phyloP scores from a whole-genome alignment of 257 asterid species.

The Sherardia arvensis region DNA sequence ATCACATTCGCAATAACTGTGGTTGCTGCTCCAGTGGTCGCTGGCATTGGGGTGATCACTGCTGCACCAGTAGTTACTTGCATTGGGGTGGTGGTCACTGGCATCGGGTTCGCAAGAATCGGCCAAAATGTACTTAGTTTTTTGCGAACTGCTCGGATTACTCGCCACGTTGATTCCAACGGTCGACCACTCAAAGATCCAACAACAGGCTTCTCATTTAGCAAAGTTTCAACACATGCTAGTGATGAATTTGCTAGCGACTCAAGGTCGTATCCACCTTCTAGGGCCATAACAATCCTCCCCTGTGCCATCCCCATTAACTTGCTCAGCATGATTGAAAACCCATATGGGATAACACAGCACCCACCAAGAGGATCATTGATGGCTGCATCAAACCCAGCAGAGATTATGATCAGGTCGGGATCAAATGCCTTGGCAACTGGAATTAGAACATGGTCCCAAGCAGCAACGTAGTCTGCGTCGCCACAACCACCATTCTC shows the following conservation, averaged over 20 bases:
- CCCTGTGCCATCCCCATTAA: conserved; percentile 84
- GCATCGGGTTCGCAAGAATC: too few relatives aligned
- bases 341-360: conserved; percentile 73
- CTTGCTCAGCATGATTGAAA: conserved; percentile 76
- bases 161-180: conserved; percentile 80
- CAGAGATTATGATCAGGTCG: conserved; percentile 61
- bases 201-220: conserved; percentile 38
- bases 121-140: conserved; percentile 69
- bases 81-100: too few relatives aligned
- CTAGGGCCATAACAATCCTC: conserved; percentile 90
- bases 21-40: too few relatives aligned
- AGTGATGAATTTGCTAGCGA: conserved; percentile 65
- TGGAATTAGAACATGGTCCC: conserved; percentile 86
- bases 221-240: conserved; percentile 71
- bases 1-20: too few relatives aligned
- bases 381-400: conserved; percentile 92
- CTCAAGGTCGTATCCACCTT: conserved; percentile 84
- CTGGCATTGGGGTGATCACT: too few relatives aligned
- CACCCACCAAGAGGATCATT: conserved; percentile 96
- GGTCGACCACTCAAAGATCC: conserved; percentile 52
- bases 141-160: conserved; percentile 66
- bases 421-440: too few relatives aligned
- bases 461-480: conserved; percentile 90
- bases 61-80: too few relatives aligned
- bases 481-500: conserved; percentile 72